These are phyloP conservation scores for Diaporthe ilicicola DNA, from an alignment of 2,329 filamentous ascomycete species.

Conservation along the genomic window DNA sequence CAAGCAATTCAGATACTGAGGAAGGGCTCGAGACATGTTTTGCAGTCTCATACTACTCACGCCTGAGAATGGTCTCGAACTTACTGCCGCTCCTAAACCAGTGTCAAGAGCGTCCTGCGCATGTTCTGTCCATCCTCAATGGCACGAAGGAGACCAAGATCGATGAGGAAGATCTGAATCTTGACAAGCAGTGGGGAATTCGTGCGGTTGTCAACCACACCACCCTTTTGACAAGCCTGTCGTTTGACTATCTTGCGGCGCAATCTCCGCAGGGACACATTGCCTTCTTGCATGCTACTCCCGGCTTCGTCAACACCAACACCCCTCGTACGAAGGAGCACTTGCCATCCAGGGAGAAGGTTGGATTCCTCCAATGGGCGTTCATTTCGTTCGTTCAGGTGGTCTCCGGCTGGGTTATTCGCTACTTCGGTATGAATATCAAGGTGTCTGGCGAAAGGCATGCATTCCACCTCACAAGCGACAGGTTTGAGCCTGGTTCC, in stretches of 20 bases:
- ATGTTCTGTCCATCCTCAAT: conserved; percentile 44
- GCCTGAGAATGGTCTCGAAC: conserved; percentile 42
- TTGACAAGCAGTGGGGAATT: conserved; percentile 38
- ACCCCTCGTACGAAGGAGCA: conserved; percentile 27
- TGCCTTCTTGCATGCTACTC: conserved; percentile 43
- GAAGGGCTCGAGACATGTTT: conserved; percentile 44
- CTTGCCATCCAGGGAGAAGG: conserved; percentile 1
- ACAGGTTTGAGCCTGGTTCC: conserved; percentile 26
- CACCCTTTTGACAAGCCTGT: conserved; percentile 40
- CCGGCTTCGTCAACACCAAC: conserved; percentile 41
- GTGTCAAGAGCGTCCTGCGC: conserved; percentile 36
- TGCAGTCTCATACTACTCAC: conserved; percentile 43
- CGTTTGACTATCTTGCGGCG: conserved; percentile 41
- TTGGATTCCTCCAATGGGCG: conserved; percentile 11
- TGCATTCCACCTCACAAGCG: conserved; percentile 40
- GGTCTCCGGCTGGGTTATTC: conserved; percentile 33
- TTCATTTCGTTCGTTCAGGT: conserved; percentile 29
- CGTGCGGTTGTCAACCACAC: conserved; percentile 39
- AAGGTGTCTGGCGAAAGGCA: conserved; percentile 42
- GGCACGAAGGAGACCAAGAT: conserved; percentile 41
- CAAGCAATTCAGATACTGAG: conserved; percentile 38
- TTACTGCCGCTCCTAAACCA: conserved; percentile 43
- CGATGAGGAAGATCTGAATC: conserved; percentile 40
- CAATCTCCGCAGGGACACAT: conserved; percentile 35
- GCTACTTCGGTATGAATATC: conserved; percentile 36